Conservation (phyloP, 345 rosid species). For the Microcos paniculata region DNA sequence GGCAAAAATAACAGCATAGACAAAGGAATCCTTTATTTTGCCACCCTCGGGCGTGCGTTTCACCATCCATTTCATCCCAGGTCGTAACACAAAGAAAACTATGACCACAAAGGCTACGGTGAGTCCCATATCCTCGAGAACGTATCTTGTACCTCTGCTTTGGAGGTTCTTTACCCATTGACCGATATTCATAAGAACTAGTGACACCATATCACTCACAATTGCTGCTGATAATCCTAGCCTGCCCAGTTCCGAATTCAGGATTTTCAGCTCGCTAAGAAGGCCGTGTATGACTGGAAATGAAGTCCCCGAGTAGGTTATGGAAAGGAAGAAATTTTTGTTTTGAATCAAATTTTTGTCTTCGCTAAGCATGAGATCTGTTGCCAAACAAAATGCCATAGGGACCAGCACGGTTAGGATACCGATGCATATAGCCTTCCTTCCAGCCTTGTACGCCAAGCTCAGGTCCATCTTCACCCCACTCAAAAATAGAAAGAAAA, state of each 20-base stretch:
- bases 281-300: conserved; percentile 24
- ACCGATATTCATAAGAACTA: background rate
- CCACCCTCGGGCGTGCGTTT: conserved; percentile 34
- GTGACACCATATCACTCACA: conserved; percentile 1
- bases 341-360: background rate
- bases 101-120: background rate
- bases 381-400: background rate
- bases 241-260: conserved; percentile 30
- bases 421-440: conserved; percentile 18
- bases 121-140: background rate
- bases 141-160: no score
- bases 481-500: conserved; percentile 23
- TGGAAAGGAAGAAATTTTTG: background rate
- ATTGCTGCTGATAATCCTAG: conserved; percentile 20
- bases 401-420: conserved; percentile 4
- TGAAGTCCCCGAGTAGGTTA: background rate
- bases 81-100: conserved; percentile 3
- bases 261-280: conserved; percentile 19
- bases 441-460: conserved; percentile 12
- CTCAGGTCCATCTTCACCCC: conserved; percentile 29
- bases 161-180: background rate
- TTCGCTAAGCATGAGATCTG: fast-evolving
- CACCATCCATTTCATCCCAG: conserved; percentile 34
- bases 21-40: conserved; percentile 13
- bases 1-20: conserved; percentile 5